Base-by-base conservation (phyloP, 2,329 filamentous ascomycete genomes). In the Botrytis medusae region DNA sequence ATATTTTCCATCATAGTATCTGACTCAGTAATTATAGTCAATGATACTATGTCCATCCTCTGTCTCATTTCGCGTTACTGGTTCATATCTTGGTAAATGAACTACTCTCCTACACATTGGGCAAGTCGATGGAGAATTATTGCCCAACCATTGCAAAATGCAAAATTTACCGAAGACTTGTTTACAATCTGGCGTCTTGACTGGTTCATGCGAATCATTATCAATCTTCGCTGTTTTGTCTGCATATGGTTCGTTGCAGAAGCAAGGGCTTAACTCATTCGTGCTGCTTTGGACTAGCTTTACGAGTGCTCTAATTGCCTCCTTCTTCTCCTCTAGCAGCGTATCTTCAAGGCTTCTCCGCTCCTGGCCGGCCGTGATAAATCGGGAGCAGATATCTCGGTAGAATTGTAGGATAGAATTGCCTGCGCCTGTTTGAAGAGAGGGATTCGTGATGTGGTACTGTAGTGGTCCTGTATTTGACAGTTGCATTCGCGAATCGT, bases 401-500 rank as follows among this genome's bases (percentile, higher is more conserved):
- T 37, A 37, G 37, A 37, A 10, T 9, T 37, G 37, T 8, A 1
- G 37, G 37, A 37, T 10, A 37, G 37, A 5, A 5, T 42, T 25
- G 4, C 9, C 22, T 29, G 22, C 9, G 1, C 42, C 16, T 57
- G 14, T 4, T 4, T 2, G 14, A 8, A 54, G 25, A 22, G n/a
- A 16, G 1, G 20, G 2, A 5, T 32, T 1, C n/a, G 25, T 1
- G 9, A 34, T 9, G 20, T 29, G 12, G 2, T 16, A 8, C 9
- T 6, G 25, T 9, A 10, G 3, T 4, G 1, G 29, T 59, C 2
- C 3, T 40, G n/a, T 10, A 32, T 2, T 18, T 44, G 1, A 14
- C 22, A 40, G 22, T 22, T 3, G 0, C 2, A 22, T 9, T 57
- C 9, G 25, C 4, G 12, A 20, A n/a, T 67, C 22, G 14, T 54